phyloP scores from a whole-genome alignment of 176 grass and related monocot genomes.

The Leersia perrieri region DNA sequence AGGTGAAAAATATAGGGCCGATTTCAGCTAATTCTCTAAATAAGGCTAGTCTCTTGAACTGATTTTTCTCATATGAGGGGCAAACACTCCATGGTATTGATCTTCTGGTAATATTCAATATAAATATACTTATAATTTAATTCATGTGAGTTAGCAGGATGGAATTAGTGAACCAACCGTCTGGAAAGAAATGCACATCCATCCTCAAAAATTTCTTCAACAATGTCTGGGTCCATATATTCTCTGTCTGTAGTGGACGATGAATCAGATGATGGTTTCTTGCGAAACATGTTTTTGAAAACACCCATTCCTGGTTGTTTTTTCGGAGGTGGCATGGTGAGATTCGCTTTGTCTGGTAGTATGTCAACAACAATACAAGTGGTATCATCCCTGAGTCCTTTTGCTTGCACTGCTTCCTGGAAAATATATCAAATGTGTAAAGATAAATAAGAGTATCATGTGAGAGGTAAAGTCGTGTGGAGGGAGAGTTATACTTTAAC shows the following conservation, averaged over 20 bases:
- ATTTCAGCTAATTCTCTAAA: background rate
- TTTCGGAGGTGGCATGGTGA: constrained; percentile 49
- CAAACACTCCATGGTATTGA: background rate
- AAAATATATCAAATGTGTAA: constrained; percentile 35
- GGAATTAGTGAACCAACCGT: constrained; percentile 50
- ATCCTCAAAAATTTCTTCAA: constrained; percentile 94
- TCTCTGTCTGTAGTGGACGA: constrained; percentile 64
- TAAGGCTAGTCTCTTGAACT: background rate
- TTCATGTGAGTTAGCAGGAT: background rate
- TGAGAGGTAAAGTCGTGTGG: background rate
- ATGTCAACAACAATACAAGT: constrained; percentile 96
- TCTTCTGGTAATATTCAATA: background rate
- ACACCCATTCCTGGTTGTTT: constrained; percentile 81
- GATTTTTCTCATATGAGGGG: background rate
- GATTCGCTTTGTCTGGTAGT: constrained; percentile 53
- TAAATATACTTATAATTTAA: background rate
- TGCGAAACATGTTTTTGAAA: constrained; percentile 90
- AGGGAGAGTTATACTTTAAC: constrained; percentile 65
- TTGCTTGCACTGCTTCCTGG: constrained; percentile 81
- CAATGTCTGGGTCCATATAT: constrained; percentile 64
- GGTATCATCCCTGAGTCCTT: constrained; percentile 90
- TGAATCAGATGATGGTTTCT: constrained; percentile 58
- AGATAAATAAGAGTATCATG: constrained; percentile 15
- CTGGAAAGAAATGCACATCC: constrained; percentile 71
- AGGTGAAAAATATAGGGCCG: background rate